phyloP scores from a whole-genome alignment of 305 asterid species.

The Vinca major region DNA sequence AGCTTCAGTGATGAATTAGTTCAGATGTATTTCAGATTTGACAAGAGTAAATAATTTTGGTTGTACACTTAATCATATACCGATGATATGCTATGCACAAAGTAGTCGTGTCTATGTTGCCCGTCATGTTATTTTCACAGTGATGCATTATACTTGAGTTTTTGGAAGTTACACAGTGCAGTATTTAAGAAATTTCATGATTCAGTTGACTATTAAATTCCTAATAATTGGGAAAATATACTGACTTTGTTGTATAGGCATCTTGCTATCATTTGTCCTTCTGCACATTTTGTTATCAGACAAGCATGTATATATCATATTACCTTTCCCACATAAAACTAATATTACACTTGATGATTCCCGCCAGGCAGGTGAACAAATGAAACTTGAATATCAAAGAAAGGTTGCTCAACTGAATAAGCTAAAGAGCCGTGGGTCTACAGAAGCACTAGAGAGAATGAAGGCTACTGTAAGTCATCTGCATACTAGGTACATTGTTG shows the following conservation, averaged over 20 bases:
- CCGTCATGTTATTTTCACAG: neutral
- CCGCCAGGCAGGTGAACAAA: conserved; percentile 85
- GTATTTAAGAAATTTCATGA: neutral
- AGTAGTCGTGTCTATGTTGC: too few relatives aligned
- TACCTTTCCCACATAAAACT: neutral
- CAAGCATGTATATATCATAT: neutral
- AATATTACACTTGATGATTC: conserved; percentile 13
- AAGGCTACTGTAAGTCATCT: conserved; percentile 96
- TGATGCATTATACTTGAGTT: neutral
- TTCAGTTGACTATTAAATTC: neutral
- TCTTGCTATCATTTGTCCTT: neutral
- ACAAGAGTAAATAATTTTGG: neutral
- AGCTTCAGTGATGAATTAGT: neutral
- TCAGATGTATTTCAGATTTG: neutral
- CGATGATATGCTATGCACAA: neutral
- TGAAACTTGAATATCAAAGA: conserved; percentile 89
- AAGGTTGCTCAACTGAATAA: conserved; percentile 76
- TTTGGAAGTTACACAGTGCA: neutral
- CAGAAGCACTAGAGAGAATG: conserved; percentile 77
- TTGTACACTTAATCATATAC: neutral
- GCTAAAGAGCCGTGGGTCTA: conserved; percentile 73
- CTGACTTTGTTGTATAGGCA: neutral
- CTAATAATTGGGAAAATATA: neutral
- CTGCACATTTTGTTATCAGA: neutral
- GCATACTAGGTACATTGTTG: conserved; percentile 97